These are phyloP conservation scores for Passalora sequoiae DNA, from an alignment of 2,329 filamentous ascomycete species.

Conservation along the genomic window DNA sequence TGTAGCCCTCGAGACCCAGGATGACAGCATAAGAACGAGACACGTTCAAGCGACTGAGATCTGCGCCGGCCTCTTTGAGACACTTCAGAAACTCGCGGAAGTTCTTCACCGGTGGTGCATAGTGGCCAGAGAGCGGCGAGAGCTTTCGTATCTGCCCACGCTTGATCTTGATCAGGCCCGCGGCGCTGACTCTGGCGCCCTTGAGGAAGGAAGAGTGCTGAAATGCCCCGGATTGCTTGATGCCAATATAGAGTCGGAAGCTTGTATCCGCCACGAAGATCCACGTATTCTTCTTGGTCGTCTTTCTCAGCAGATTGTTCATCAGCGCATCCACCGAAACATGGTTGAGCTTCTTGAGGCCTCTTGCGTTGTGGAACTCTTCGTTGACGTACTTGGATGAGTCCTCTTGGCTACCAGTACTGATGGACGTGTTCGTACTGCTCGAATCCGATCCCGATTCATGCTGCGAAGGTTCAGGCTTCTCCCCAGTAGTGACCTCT, in stretches of 20 bases:
- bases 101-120: conserved; percentile 75
- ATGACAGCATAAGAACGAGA: conserved; percentile 77
- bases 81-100: conserved; percentile 75
- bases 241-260: conserved; percentile 80
- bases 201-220: conserved; percentile 88
- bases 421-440: conserved; percentile 34
- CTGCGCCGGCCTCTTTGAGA: conserved; percentile 66
- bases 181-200: conserved; percentile 73
- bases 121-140: conserved; percentile 68
- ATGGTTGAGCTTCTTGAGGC: conserved; percentile 58
- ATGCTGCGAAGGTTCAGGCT: conserved; percentile 17
- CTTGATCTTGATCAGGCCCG: conserved; percentile 80
- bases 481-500: conserved; percentile 33
- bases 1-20: conserved; percentile 74
- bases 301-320: conserved; percentile 71
- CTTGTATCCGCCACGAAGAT: conserved; percentile 86
- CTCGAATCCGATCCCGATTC: conserved; percentile 19
- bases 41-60: conserved; percentile 73
- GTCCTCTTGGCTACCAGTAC: conserved; percentile 54
- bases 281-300: conserved; percentile 83
- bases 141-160: conserved; percentile 70
- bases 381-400: conserved; percentile 62
- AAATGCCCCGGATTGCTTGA: conserved; percentile 82
- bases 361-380: conserved; percentile 56
- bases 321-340: conserved; percentile 68